phyloP scores from a whole-genome alignment of 2,329 filamentous ascomycete genomes.

The Rutstroemia sp. region DNA sequence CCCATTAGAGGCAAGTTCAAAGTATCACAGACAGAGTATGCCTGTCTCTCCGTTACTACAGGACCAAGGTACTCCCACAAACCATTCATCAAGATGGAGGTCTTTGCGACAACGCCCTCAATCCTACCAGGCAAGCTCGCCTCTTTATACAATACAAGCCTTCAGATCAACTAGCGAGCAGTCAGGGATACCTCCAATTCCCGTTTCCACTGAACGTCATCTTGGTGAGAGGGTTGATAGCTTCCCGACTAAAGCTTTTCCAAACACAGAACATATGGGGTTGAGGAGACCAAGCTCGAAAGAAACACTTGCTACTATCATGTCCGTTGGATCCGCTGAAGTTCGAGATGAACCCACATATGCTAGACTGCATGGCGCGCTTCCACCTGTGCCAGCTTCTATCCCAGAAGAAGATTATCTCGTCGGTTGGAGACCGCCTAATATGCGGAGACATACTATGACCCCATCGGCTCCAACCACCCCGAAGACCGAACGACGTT shows the following conservation, averaged over 20 bases:
- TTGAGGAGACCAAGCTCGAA: constrained; percentile 17
- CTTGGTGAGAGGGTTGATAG: constrained; percentile 17
- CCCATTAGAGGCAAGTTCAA: constrained; percentile 2
- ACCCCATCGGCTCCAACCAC: background rate
- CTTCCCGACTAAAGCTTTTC: constrained; percentile 18
- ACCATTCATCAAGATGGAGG: constrained; percentile 9
- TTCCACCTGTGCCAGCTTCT: constrained; percentile 19
- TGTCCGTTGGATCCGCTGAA: constrained; percentile 25
- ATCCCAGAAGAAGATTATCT: constrained; percentile 11
- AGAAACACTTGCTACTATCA: constrained; percentile 26
- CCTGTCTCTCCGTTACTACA: constrained; percentile 1
- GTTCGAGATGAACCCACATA: constrained; percentile 20
- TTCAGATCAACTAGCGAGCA: constrained; percentile 15
- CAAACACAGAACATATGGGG: constrained; percentile 16
- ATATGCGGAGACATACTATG: background rate
- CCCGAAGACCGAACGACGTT: background rate
- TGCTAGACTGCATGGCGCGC: constrained; percentile 16
- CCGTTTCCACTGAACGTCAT: constrained; percentile 14
- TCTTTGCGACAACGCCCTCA: constrained; percentile 10
- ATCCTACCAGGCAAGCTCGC: constrained; percentile 10
- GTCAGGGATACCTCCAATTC: constrained; percentile 16
- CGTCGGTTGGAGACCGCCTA: constrained; percentile 1
- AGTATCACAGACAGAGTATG: constrained; percentile 11
- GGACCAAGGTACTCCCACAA: background rate
- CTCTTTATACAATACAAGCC: constrained; percentile 22